Conservation (phyloP, 2,329 filamentous ascomycete species). For the Alternaria arborescens region DNA sequence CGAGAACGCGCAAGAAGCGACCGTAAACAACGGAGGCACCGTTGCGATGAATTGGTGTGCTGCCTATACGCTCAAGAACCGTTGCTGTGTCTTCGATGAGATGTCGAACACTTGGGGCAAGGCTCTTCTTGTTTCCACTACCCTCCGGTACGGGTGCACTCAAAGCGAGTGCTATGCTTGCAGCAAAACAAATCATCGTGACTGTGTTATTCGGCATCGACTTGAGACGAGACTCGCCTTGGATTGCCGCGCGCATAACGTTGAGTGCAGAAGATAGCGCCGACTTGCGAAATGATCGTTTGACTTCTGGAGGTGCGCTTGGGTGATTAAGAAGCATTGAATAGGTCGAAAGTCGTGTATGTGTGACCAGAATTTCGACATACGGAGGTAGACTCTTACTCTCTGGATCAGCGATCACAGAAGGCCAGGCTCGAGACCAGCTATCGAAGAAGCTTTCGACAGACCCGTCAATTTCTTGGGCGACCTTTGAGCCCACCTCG, state of each 20-base stretch:
- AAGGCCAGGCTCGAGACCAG: slow-evolving; percentile 69
- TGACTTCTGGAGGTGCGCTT: slow-evolving; percentile 73
- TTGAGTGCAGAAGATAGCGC: slow-evolving; percentile 77
- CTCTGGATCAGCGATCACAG: slow-evolving; percentile 38
- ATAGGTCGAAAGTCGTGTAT: slow-evolving; percentile 78
- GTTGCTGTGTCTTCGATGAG: slow-evolving; percentile 71
- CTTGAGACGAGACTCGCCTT: slow-evolving; percentile 72
- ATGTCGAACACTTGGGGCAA: slow-evolving; percentile 46
- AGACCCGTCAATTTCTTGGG: slow-evolving; percentile 53
- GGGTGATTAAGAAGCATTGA: slow-evolving; percentile 78
- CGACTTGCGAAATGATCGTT: slow-evolving; percentile 75
- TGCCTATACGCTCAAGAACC: slow-evolving; percentile 74
- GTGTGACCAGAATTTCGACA: slow-evolving; percentile 75
- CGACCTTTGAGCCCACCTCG: slow-evolving; percentile 63
- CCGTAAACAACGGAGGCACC: slow-evolving; percentile 71
- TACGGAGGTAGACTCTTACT: slow-evolving; percentile 71
- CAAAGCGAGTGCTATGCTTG: slow-evolving; percentile 60
- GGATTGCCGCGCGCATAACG: slow-evolving; percentile 76
- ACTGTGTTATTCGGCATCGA: slow-evolving; percentile 83
- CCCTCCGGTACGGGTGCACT: slow-evolving; percentile 38
- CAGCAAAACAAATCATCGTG: slow-evolving; percentile 79
- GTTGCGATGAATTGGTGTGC: slow-evolving; percentile 70
- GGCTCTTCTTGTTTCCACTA: slow-evolving; percentile 33
- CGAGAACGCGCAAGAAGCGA: slow-evolving; percentile 60
- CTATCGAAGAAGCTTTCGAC: slow-evolving; percentile 72